Conservation (phyloP, 768 basidiomycete genomes). For the Leccinellum luteum region DNA sequence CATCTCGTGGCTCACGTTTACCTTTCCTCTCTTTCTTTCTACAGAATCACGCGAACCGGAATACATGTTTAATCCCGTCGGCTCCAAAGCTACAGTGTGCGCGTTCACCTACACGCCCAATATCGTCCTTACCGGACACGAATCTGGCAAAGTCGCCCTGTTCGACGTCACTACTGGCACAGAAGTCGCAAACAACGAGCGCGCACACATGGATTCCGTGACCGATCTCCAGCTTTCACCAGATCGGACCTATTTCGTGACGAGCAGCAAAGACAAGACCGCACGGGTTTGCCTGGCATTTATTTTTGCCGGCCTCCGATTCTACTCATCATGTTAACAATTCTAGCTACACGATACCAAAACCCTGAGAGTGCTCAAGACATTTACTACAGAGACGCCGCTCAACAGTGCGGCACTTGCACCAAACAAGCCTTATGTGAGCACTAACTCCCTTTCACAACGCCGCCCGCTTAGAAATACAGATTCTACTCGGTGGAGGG, state of each 20-base stretch:
- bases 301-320: background rate
- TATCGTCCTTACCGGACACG: constrained; percentile 90
- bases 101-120: constrained; percentile 80
- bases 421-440: constrained; percentile 79
- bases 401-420: constrained; percentile 91
- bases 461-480: background rate
- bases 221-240: constrained; percentile 91
- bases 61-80: constrained; percentile 81
- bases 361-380: constrained; percentile 88
- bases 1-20: background rate
- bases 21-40: background rate
- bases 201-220: constrained; percentile 81
- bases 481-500: constrained; percentile 93
- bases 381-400: constrained; percentile 89
- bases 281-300: constrained; percentile 62
- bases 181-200: constrained; percentile 78
- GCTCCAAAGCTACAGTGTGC: constrained; percentile 96
- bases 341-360: constrained; percentile 83
- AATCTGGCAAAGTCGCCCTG: constrained; percentile 90
- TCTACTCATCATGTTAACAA: background rate
- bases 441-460: constrained; percentile 17
- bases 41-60: constrained; percentile 75
- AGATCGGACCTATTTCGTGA: constrained; percentile 93
- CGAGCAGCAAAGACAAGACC: constrained; percentile 95
- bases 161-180: constrained; percentile 89